phyloP scores from a whole-genome alignment of 2,329 filamentous ascomycete genomes.

The Endothia cerciana region DNA sequence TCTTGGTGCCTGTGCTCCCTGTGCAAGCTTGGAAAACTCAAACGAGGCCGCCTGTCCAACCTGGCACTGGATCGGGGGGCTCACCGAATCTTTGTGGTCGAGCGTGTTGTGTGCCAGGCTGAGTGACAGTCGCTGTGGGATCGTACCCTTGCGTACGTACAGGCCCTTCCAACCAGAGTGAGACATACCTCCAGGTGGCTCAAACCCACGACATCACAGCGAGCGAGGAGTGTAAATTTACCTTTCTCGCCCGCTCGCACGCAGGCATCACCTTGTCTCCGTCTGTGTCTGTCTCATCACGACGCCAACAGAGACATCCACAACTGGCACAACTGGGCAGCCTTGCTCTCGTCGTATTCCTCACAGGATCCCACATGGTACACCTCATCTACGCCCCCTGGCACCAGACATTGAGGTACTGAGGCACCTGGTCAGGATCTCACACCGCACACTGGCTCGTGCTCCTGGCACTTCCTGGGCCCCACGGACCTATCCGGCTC shows the following conservation, averaged over 20 bases:
- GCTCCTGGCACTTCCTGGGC: not conserved
- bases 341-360: not conserved
- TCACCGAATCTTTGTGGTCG: not conserved
- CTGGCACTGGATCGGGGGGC: not conserved
- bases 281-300: not conserved
- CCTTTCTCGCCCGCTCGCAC: not conserved
- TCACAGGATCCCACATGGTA: not conserved
- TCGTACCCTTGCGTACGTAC: not conserved
- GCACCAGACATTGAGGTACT: not conserved
- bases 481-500: conserved; percentile 2
- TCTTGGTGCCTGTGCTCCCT: not conserved
- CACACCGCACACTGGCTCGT: not conserved
- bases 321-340: not conserved
- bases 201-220: conserved; percentile 4
- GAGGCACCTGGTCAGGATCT: not conserved
- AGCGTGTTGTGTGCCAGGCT: not conserved
- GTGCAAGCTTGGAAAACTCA: not conserved
- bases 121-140: not conserved
- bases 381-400: not conserved
- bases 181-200: not conserved
- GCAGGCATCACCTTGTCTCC: conserved; percentile 12
- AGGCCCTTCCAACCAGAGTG: no score
- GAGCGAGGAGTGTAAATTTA: not conserved
- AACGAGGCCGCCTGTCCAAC: not conserved
- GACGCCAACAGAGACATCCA: not conserved